Base-by-base conservation (phyloP, 2,329 filamentous ascomycete species). In the Aspergillus caelatus region DNA sequence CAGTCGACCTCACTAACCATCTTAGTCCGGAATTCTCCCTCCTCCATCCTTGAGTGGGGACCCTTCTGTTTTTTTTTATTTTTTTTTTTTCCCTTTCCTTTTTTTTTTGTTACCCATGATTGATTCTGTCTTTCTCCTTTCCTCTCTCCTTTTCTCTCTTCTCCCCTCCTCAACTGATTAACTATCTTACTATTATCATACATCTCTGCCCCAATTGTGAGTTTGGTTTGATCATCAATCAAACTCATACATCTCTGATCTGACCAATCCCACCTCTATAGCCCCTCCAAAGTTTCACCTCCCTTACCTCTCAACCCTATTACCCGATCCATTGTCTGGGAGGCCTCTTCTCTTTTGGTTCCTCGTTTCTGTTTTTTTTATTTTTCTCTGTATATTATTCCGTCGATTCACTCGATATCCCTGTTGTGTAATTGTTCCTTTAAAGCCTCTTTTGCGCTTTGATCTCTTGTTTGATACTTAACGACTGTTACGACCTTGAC, bases 401-500 rank as follows among this genome's bases (percentile, higher is more conserved):
- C n/a, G n/a, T 58, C 59, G n/a, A 58, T 52, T 39, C 34, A 41
- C 30, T 59, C 55, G 61, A 67, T 66, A 63, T 60, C 65, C 59
- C 58, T 41, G 50, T 41, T 56, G 55, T 54, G 41, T 59, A 32
- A 12, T 63, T 55, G 43, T 39, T 43, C 43, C 50, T 48, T 23
- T 5, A 23, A 48, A 48, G 6, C 9, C 45, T 26, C 45, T 50
- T 54, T 62, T 61, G 48, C 62, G 65, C 64, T 60, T 69, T 70
- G 62, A 63, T 66, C 60, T 66, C 57, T 61, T 70, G 58, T 65
- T 54, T 57, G 50, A 54, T 53, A 60, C 56, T 62, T 70, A 52
- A 65, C 68, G 66, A 67, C 65, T 65, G 65, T 70, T 60, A 69
- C 67, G 67, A 70, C 57, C 39, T 62, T 32, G 34, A 65, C 62